Percentiles rank a stretch among this genome's conserved stretches.
Conservation (phyloP, 768 basidiomycete genomes). For the Neoboletus magnificus region DNA sequence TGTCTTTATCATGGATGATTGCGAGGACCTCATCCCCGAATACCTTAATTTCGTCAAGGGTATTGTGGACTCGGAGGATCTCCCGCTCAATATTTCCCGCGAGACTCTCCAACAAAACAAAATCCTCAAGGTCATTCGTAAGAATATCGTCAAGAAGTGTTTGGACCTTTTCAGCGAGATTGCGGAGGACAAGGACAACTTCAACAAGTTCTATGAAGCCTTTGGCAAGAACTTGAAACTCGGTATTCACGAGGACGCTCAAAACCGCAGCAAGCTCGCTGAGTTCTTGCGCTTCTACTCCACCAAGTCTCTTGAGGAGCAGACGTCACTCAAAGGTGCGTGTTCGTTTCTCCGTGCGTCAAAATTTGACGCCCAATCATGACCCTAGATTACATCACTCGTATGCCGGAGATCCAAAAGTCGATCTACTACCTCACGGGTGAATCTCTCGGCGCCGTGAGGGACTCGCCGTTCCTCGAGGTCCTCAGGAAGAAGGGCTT, state of each 20-base stretch:
- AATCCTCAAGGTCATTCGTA: constrained; percentile 99
- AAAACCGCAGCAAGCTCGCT: constrained; percentile 98
- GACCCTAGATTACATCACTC: constrained; percentile 89
- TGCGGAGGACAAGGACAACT: constrained; percentile 99
- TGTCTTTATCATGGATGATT: constrained; percentile 99
- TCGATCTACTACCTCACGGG: constrained; percentile 99
- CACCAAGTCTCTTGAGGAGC: constrained; percentile 89
- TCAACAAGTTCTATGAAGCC: constrained; percentile 93
- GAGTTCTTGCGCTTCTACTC: constrained; percentile 99
- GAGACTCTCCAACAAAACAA: constrained; percentile 99
- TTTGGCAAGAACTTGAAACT: constrained; percentile 99
- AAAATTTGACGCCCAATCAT: neutral
- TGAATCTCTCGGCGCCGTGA: constrained; percentile 87
- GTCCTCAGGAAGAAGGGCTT: constrained; percentile 99
- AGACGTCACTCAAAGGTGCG: constrained; percentile 88
- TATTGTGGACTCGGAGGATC: constrained; percentile 99
- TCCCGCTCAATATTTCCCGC: constrained; percentile 99
- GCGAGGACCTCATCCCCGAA: constrained; percentile 98
- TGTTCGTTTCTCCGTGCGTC: neutral
- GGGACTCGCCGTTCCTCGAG: constrained; percentile 98
- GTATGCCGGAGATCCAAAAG: constrained; percentile 98
- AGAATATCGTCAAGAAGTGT: constrained; percentile 99
- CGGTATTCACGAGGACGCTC: constrained; percentile 98
- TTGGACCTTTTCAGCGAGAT: constrained; percentile 94
- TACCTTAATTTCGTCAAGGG: constrained; percentile 99